Evolutionary conservation across 495 filamentous ascomycete genomes (phyloP), one percentile per base, ranked within the genome.

Genomic region (Melanomma pulvis-pyrius): DNA sequence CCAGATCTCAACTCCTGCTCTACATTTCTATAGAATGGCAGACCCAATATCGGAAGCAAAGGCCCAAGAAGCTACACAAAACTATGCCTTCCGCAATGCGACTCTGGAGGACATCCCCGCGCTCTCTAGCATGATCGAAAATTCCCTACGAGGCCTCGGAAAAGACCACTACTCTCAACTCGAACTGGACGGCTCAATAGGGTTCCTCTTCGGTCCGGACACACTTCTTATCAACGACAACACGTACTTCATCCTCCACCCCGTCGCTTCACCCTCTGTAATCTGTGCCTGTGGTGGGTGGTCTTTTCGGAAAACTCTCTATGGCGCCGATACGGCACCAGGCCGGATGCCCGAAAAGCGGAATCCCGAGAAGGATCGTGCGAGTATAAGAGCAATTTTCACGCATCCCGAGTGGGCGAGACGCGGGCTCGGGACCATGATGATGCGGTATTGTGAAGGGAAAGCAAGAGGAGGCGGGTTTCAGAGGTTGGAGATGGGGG

Each of bases 361-460:
- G 6, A 62, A 70, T 48, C 63, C 62, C 11, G 9, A 9, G 22
- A 59, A 24, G 6, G 62, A 66, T 19, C 36, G 68, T 1, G 68
- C 68, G 25, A 65, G 61, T 39, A 63, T 71, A 13, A 36, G 68
- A 17, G 68, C 68, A 6, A 71, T 71, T 25, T 71, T 71, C 32
- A 71, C 68, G 63, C 57, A 66, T 63, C 68, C 68, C 17, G 58
- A 55, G 2, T 71, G 46, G 54, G 58, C 59, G 32, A 29, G 68
- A 17, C 47, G 28, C 19, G 68, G 68, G 44, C 44, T 71, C 50
- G 67, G 67, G 12, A 70, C 62, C 9, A 71, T 66, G 68, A 60
- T 71, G 63, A 66, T 71, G 68, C 50, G 68, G 41, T 63, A 71
- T 41, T 71, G 68, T 32, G 68, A 71, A 59, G 57, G 21, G 49